Percentiles rank a stretch among this genome's conserved stretches.
phyloP scores from a whole-genome alignment of 164 flowering plant genomes.

The Sextonia rubra region DNA sequence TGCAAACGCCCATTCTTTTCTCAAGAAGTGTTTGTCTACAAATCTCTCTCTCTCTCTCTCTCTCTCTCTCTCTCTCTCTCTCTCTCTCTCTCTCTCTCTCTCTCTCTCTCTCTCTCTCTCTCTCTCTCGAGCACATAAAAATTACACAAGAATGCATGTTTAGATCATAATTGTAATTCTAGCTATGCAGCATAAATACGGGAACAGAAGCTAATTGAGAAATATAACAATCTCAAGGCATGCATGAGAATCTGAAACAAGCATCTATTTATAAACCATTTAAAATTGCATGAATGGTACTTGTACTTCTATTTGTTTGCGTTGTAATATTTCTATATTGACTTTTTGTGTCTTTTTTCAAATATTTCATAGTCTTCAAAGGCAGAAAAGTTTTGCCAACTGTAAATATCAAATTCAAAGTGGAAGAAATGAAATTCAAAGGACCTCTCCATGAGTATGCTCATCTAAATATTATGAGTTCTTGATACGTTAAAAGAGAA shows the following conservation, averaged over 20 bases:
- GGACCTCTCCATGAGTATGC: no score
- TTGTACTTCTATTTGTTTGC: neutral
- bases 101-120: neutral
- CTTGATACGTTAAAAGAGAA: no score
- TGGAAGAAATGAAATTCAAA: no score
- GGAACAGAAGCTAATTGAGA: conserved; percentile 51
- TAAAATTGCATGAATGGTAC: neutral
- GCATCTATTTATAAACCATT: neutral
- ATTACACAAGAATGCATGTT: no score
- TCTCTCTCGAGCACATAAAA: no score
- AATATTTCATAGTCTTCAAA: no score
- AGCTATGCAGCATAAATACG: conserved; percentile 70
- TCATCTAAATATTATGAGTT: no score
- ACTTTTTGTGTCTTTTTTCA: no score
- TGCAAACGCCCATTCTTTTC: conserved; percentile 69
- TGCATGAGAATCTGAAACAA: neutral
- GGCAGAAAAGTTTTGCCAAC: no score
- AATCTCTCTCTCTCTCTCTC: no score
- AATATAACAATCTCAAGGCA: no score
- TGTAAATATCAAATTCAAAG: no score
- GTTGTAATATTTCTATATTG: neutral
- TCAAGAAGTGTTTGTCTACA: conserved; percentile 92
- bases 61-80: conserved; percentile 16
- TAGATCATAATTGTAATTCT: conserved; percentile 6
- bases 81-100: conserved; percentile 1